Evolutionary conservation across 768 basidiomycete species (phyloP), one percentile per base, ranked within the genome.

Genomic region (Termitomyces heimii): DNA sequence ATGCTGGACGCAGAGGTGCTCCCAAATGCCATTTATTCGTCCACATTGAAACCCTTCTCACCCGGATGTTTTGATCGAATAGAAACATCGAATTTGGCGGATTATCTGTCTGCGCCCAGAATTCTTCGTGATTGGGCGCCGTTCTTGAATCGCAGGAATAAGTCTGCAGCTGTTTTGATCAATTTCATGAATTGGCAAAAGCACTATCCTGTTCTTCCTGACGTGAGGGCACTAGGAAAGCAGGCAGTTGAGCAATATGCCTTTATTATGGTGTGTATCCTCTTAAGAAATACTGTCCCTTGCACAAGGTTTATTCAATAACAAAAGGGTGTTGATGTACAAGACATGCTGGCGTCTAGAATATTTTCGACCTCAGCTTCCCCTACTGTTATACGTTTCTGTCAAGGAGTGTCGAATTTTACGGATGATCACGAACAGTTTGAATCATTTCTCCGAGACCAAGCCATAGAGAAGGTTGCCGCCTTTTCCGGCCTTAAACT

Each of bases 1-100:
- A 65, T 62, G 54, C 60, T 60, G n/a, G 75, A 79, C 47, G 72
- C 77, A 13, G 54, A 59, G 9, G 52, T 56, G 8, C 69, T 79
- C 31, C 62, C 76, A 5, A 56, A 57, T n/a, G 54, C 42, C 0
- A 69, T 80, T 28, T 52, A 57, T 22, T 58, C 60, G 5, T 67
- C 65, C 18, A 54, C 57, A 10, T 48, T 71, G 14, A 58, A 60
- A 18, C 60, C 66, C 1, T 72, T 72, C 56, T 57, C 63, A 13
- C 58, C 60, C 39, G 54, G 59, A 14, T 67, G 62, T 35, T 72
- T 72, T 52, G 69, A 73, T 57, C 61, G 70, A 18, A 65, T 73
- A 37, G 65, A 71, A 37, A 67, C 66, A 13, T 70, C 65, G 28
- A 68, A 68, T 42, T 14, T 70, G 40, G 62, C 61, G 4, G 70